phyloP scores from a whole-genome alignment of 2,329 filamentous ascomycete genomes.

The Aquanectria penicillioides region DNA sequence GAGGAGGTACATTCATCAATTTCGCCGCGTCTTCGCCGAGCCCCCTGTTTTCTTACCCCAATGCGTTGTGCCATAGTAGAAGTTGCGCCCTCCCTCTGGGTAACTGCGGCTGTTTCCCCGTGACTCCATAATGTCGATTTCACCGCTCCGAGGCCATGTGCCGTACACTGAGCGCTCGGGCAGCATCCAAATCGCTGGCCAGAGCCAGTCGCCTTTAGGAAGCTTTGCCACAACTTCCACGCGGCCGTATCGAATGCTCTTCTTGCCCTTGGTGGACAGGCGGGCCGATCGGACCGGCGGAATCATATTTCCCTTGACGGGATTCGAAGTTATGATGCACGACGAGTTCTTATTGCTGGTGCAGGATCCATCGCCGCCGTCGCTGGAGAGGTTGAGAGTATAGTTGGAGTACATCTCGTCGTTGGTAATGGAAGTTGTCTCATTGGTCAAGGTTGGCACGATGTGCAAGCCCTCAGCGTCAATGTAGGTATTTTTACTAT shows the following conservation, averaged over 20 bases:
- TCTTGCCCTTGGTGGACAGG: conserved; percentile 47
- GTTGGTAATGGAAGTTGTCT: conserved; percentile 50
- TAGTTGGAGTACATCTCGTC: conserved; percentile 52
- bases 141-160: conserved; percentile 70
- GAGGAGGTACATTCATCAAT: no score
- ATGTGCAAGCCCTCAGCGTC: conserved; percentile 62
- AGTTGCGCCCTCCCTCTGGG: conserved; percentile 52
- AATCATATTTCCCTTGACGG: conserved; percentile 56
- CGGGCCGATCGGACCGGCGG: conserved; percentile 61
- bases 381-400: conserved; percentile 55
- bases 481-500: conserved; percentile 58
- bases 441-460: conserved; percentile 61
- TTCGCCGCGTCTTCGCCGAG: no score
- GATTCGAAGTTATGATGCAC: conserved; percentile 55
- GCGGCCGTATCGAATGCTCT: conserved; percentile 78
- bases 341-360: conserved; percentile 47
- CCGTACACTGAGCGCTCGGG: conserved; percentile 78
- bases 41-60: conserved; percentile 50
- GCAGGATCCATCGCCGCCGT: conserved; percentile 48
- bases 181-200: conserved; percentile 91
- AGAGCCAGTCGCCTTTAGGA: conserved; percentile 83
- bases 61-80: conserved; percentile 56
- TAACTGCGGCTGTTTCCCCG: conserved; percentile 72
- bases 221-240: conserved; percentile 82
- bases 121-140: conserved; percentile 84